These are phyloP conservation scores for Diaporthe sp. DNA, from an alignment of 2,329 filamentous ascomycete genomes.

Conservation along the genomic window DNA sequence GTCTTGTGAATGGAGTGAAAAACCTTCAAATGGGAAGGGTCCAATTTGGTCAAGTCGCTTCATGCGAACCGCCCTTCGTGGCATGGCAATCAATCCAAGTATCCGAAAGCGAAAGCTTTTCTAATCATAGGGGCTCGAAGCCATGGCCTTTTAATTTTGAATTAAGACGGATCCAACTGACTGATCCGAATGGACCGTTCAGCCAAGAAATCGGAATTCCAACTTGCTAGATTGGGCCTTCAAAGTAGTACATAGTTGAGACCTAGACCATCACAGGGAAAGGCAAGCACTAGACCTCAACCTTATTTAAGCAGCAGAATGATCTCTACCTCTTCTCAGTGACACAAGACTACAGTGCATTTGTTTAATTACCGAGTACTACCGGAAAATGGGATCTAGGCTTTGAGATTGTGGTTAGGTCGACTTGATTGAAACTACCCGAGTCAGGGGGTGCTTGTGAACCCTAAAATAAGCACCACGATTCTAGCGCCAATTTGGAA, in stretches of 20 bases:
- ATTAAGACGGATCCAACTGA: too few relatives aligned
- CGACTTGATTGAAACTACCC: not conserved
- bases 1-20: not conserved
- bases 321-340: not conserved
- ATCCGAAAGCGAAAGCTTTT: not conserved
- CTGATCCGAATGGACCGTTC: too few relatives aligned
- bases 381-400: not conserved
- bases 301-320: not conserved
- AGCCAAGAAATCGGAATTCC: too few relatives aligned
- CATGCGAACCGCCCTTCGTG: not conserved
- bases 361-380: not conserved
- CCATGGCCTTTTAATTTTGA: too few relatives aligned
- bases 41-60: not conserved
- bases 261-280: not conserved
- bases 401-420: not conserved
- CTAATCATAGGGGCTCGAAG: not conserved
- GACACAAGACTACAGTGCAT: conserved; percentile 2
- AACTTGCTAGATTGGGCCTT: too few relatives aligned
- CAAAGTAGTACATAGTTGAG: not conserved
- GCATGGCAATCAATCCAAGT: not conserved
- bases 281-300: not conserved
- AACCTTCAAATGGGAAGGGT: not conserved
- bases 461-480: not conserved
- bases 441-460: not conserved
- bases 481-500: not conserved